Base-by-base conservation (phyloP, 108 stramenopile genomes). In the Cyclostephanos invisitatus region DNA sequence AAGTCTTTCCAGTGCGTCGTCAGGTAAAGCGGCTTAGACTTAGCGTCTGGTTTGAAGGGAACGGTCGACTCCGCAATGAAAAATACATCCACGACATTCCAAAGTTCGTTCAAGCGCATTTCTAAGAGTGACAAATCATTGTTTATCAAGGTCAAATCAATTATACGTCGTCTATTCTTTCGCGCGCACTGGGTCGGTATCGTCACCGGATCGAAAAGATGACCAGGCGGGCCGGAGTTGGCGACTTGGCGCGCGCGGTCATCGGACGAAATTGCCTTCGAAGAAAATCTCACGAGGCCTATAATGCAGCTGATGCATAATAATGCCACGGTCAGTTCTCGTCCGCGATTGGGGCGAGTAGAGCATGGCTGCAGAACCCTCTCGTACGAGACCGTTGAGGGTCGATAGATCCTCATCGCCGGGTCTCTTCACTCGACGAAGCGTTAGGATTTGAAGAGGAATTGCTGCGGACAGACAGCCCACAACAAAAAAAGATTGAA, bases 61-160 rank as follows among this genome's bases (percentile, higher is more conserved):
- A 48, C 40, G 6, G 70, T 71, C 18, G 44, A 48, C 54, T 71
- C 70, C 1, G 38, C 36, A 1, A 71, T 49, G 32, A 71, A 62
- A 27, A 71, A 71, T 14, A 60, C 48, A 42, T 71, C 70, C 20
- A 71, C 70, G 14, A 71, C 59, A 55, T 71, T 71, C 70, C 70
- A 71, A 7, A 71, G 44, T 51, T 71, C 70, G 37, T 61, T 60
- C 21, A 71, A 29, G 5, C 70, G 70, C 12, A 71, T 58, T 36
- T 71, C 70, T 7, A 71, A 60, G 25, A 29, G 2, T 0, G 58
- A 22, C 22, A 71, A 36, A 25, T 71, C 70, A 28, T 38, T 35
- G 57, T 70, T 70, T 32, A 70, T 36, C 37, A 27, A 70, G 20
- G 36, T 70, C 27, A 70, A 22, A 42, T 70, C 68, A 10, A 70